These are phyloP conservation scores for Phytophthora constricta DNA, from an alignment of 352 stramenopile species.

Conservation along the genomic window DNA sequence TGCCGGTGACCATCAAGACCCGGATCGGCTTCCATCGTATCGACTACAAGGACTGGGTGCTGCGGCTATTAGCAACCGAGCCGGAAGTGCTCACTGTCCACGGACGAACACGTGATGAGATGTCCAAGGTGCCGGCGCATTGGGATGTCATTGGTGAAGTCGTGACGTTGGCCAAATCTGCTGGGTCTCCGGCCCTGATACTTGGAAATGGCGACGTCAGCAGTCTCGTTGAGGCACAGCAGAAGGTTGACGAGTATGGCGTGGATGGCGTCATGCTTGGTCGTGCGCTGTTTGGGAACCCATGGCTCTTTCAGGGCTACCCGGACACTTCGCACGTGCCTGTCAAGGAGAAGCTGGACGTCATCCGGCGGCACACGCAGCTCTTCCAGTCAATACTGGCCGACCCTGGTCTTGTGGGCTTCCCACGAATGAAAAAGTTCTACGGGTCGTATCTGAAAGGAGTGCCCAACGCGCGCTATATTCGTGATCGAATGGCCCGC, in stretches of 20 bases:
- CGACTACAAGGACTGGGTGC: slow-evolving; percentile 82
- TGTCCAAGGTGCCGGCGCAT: slow-evolving; percentile 83
- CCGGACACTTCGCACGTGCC: slow-evolving; percentile 57
- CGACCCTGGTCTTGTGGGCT: slow-evolving; percentile 54
- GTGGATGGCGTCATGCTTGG: slow-evolving; percentile 85
- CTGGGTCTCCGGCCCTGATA: slow-evolving; percentile 64
- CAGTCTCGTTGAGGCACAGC: slow-evolving; percentile 63
- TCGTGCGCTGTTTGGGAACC: slow-evolving; percentile 79
- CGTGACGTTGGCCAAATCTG: slow-evolving; percentile 55
- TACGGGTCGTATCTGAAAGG: slow-evolving; percentile 79
- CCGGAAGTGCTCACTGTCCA: slow-evolving; percentile 82
- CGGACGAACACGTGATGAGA: slow-evolving; percentile 78
- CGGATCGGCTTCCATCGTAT: slow-evolving; percentile 82
- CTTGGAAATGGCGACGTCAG: slow-evolving; percentile 83
- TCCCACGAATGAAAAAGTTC: slow-evolving; percentile 84
- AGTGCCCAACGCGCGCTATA: slow-evolving; percentile 69
- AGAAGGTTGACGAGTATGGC: slow-evolving; percentile 74
- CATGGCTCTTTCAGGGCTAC: slow-evolving; percentile 82
- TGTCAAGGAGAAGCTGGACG: slow-evolving; percentile 58
- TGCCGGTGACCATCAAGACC: slow-evolving; percentile 83
- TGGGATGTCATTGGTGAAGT: slow-evolving; percentile 86
- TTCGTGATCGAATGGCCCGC: slow-evolving; percentile 64
- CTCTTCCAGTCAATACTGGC: slow-evolving; percentile 71
- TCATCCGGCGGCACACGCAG: slow-evolving; percentile 69
- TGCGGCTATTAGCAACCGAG: slow-evolving; percentile 68